Evolutionary conservation across 768 basidiomycete genomes (phyloP).

Genomic region (Suillus luteus): DNA sequence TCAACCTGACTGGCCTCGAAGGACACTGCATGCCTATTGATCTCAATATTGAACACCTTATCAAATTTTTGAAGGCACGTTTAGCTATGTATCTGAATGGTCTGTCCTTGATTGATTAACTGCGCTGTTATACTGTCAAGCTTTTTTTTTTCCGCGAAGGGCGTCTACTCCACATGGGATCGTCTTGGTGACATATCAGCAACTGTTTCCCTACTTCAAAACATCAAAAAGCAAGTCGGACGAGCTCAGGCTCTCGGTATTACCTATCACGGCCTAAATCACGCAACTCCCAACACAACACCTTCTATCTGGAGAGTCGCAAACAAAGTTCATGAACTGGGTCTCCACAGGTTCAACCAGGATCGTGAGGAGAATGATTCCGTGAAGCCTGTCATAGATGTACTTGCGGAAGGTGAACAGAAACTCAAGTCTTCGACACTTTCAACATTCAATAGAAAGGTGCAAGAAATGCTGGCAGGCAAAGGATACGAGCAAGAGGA

Average conservation of each 20-base stretch:
- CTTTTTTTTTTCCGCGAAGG: conserved; percentile 33
- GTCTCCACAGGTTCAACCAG: too few species aligned
- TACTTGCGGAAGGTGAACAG: too few species aligned
- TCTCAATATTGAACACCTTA: conserved; percentile 41
- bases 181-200: conserved; percentile 35
- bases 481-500: too few species aligned
- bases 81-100: too few species aligned
- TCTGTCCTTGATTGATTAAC: background rate
- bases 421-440: too few species aligned
- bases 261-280: conserved; percentile 29
- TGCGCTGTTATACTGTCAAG: conserved; percentile 17
- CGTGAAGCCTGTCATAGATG: too few species aligned
- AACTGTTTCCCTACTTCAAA: conserved; percentile 26
- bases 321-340: too few species aligned
- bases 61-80: conserved; percentile 35
- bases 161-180: conserved; percentile 35
- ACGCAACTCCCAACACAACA: conserved; percentile 23
- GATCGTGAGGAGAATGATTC: too few species aligned
- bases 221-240: conserved; percentile 32
- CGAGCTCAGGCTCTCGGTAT: conserved; percentile 20
- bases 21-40: conserved; percentile 40
- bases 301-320: too few species aligned
- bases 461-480: too few species aligned
- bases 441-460: too few species aligned
- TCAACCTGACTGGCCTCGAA: conserved; percentile 34